Base-by-base conservation (phyloP, 2,329 filamentous ascomycete species). In the Cercospora sp. region DNA sequence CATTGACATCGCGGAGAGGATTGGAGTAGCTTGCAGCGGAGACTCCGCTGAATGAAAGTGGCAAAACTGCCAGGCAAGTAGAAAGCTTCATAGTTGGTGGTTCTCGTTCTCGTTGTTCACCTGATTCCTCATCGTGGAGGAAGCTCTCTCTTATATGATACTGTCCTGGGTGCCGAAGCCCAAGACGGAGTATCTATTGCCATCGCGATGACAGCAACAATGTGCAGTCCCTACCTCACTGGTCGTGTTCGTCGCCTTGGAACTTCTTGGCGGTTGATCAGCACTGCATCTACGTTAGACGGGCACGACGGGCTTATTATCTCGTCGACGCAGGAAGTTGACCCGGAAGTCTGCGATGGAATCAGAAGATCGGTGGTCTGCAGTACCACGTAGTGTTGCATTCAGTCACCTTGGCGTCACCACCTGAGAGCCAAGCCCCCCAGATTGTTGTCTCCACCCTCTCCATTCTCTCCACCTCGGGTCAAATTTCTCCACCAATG, bases 1-100 rank as follows among this genome's bases (percentile, higher is more conserved):
- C 85, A 43, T 84, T 81, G 0, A 80, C 81, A 18, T 79, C 78
- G 40, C 83, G 82, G 61, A 88, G 80, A 0, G 86, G 85, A 68
- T 88, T 88, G 37, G 83, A 83, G 70, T 82, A 87, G 18, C 81
- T 62, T 2, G 62, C 68, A 26, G 61, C 70, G 2, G 24, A 24
- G 24, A 40, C 58, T 16, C 60, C 24, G 10, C 61, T 45, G 5
- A 61, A 32, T 4, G 64, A 32, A 55, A 45, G 55, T 5, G 61
- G 32, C 30, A 64, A n/a, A 16, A 32, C 30, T 16, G 40, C 40
- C 8, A 67, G 28, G 51, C 61, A 21, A 12, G 40, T n/a, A n/a
- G 66, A 53, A 16, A 37, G 16, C 40, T 58, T 37, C 66, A 67
- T 67, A 16, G 37, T 63, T 26, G 10, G 28, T 37, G 5, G 5